Conservation (phyloP, 2,329 filamentous ascomycete species). For the Penicillium expansum region DNA sequence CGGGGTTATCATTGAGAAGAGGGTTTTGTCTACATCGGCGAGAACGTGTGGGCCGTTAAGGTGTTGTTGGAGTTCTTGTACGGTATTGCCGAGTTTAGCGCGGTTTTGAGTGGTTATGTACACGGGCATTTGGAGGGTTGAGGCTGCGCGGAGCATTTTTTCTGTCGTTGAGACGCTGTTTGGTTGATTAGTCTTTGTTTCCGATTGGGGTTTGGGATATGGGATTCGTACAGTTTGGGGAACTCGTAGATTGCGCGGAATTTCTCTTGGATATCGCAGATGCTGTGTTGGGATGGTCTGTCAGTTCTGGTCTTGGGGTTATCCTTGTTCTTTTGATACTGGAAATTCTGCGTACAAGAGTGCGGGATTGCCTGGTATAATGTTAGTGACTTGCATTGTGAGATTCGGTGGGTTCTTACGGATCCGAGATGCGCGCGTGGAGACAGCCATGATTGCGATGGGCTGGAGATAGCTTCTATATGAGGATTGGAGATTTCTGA, state of each 20-base stretch:
- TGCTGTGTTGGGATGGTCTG: conserved; percentile 49
- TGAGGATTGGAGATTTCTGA: not conserved
- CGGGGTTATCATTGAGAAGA: conserved; percentile 83
- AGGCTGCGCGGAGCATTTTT: conserved; percentile 64
- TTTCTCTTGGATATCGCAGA: conserved; percentile 94
- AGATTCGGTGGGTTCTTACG: conserved; percentile 19
- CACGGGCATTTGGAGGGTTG: conserved; percentile 63
- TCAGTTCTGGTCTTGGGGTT: not conserved
- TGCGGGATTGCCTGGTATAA: conserved; percentile 43
- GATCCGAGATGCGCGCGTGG: conserved; percentile 23
- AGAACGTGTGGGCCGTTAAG: conserved; percentile 46
- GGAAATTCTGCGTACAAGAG: conserved; percentile 41
- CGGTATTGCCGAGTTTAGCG: conserved; percentile 74
- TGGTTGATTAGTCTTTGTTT: not conserved
- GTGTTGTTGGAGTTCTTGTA: conserved; percentile 65
- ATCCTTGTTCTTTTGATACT: not conserved
- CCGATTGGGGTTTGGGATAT: not conserved
- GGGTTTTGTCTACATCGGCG: conserved; percentile 74
- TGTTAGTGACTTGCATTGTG: conserved; percentile 11
- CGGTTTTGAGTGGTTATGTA: conserved; percentile 84
- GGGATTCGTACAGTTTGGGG: conserved; percentile 64
- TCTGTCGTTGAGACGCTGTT: conserved; percentile 61
- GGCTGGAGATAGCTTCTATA: not conserved
- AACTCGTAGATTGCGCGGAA: conserved; percentile 83
- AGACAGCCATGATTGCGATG: conserved; percentile 8